These are phyloP conservation scores for Xylaria longipes DNA, from an alignment of 495 filamentous ascomycete genomes.

Conservation along the genomic window DNA sequence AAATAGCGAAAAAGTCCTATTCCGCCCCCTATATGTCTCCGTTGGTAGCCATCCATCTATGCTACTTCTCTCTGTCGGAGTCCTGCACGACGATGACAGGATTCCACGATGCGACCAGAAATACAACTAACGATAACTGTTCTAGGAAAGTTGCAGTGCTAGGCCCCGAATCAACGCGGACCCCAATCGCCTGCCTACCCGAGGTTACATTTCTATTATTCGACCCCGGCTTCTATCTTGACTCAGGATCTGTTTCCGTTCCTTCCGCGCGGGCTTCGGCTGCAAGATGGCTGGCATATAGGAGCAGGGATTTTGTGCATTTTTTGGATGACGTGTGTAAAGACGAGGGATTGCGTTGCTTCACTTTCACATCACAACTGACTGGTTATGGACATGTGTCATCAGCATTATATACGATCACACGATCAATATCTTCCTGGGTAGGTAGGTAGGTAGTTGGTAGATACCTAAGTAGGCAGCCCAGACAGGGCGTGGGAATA, in stretches of 20 bases:
- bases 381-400: not conserved
- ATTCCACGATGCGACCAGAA: not conserved
- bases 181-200: not conserved
- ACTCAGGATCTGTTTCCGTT: not conserved
- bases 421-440: not conserved
- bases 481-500: slow-evolving; percentile 6
- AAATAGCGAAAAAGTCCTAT: slow-evolving; percentile 17
- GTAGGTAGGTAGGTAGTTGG: not conserved
- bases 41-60: not conserved
- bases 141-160: slow-evolving; percentile 2
- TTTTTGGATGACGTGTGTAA: not conserved
- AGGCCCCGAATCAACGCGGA: not conserved
- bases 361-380: not conserved
- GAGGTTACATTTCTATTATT: not conserved
- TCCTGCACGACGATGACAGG: not conserved
- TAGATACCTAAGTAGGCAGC: not conserved
- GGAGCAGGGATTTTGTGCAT: not conserved
- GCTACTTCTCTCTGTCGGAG: not conserved
- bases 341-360: not conserved
- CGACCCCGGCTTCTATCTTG: not conserved
- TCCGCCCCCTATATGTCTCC: not conserved
- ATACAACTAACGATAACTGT: not conserved
- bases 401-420: not conserved
- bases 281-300: not conserved
- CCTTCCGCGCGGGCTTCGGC: not conserved